Evolutionary conservation across 169 alveolate genomes (phyloP).

Genomic region (Cryptosporidium sp.): DNA sequence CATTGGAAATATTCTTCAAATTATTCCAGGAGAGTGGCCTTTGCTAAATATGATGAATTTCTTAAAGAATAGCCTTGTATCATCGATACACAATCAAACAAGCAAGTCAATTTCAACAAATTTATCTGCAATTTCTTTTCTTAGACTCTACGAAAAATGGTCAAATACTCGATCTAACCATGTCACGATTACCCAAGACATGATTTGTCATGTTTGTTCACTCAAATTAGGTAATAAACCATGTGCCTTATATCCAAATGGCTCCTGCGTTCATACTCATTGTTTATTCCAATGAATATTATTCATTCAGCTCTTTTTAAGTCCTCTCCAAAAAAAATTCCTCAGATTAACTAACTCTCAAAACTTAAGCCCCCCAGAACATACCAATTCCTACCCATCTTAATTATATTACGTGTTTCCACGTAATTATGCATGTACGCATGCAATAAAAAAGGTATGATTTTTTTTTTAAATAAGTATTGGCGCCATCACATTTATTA

Average conservation of each 20-base stretch:
- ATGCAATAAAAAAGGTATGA: not conserved
- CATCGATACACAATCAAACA: constrained; percentile 24
- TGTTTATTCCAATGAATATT: constrained; percentile 40
- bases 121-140: constrained; percentile 65
- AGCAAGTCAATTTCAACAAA: constrained; percentile 36
- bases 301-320: constrained; percentile 3
- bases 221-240: constrained; percentile 59
- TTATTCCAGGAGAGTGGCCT: constrained; percentile 73
- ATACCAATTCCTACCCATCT: too few relatives aligned
- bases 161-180: constrained; percentile 28
- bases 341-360: not conserved
- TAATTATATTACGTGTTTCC: not conserved
- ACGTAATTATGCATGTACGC: not conserved
- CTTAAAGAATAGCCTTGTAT: constrained; percentile 36
- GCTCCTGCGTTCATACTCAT: constrained; percentile 62
- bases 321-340: not conserved
- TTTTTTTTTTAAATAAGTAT: too few relatives aligned
- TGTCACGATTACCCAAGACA: constrained; percentile 63
- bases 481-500: not conserved
- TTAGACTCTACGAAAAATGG: constrained; percentile 57
- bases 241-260: constrained; percentile 66
- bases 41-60: constrained; percentile 19
- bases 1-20: constrained; percentile 18
- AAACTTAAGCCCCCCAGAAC: not conserved
- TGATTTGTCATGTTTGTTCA: constrained; percentile 67